phyloP scores from a whole-genome alignment of 2,329 filamentous ascomycete genomes.

The Phyllosticta ampelicida region DNA sequence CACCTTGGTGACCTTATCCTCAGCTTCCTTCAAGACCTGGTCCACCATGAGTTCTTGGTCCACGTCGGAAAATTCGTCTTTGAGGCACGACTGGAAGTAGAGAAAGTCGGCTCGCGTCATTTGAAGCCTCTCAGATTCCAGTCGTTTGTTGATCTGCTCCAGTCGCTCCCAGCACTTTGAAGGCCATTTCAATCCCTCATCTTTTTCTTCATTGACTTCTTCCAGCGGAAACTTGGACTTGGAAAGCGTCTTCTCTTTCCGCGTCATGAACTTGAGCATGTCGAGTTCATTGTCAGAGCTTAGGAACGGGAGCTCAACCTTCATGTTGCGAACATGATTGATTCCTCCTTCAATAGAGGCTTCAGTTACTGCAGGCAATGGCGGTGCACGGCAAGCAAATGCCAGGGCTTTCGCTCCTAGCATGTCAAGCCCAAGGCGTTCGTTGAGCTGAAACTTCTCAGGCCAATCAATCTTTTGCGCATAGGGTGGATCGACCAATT shows the following conservation, averaged over 20 bases:
- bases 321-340: constrained; percentile 21
- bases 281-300: constrained; percentile 36
- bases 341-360: neutral
- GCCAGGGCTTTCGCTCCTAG: constrained; percentile 22
- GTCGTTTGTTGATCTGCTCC: constrained; percentile 11
- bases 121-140: constrained; percentile 28
- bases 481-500: constrained; percentile 16
- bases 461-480: constrained; percentile 8
- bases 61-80: constrained; percentile 15
- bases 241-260: constrained; percentile 17
- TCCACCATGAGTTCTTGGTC: constrained; percentile 16
- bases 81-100: constrained; percentile 27
- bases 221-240: constrained; percentile 26
- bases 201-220: constrained; percentile 27
- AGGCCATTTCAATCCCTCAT: constrained; percentile 35
- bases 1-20: neutral
- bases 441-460: constrained; percentile 15
- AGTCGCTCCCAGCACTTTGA: constrained; percentile 17
- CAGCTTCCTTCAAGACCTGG: constrained; percentile 18
- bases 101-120: constrained; percentile 25
- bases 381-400: constrained; percentile 12
- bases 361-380: neutral
- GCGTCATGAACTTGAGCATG: constrained; percentile 27
- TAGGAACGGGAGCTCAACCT: constrained; percentile 38
- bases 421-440: constrained; percentile 21